These are phyloP conservation scores for Pseudogymnoascus sp. DNA, from an alignment of 2,329 filamentous ascomycete genomes.

Conservation along the genomic window DNA sequence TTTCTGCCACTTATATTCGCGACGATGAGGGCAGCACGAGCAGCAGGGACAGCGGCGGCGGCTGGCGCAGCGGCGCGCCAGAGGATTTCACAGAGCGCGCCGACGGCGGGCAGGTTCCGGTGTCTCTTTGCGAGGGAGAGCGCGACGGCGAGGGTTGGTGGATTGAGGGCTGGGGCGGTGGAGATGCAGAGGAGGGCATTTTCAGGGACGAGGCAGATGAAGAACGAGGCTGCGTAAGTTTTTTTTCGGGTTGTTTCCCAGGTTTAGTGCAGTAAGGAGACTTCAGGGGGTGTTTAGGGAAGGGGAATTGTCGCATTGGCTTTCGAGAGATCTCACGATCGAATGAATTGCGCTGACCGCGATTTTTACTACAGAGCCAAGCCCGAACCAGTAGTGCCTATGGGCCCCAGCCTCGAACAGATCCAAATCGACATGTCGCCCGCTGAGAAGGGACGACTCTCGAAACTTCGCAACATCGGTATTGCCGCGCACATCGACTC, in stretches of 20 bases:
- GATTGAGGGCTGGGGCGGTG: not conserved
- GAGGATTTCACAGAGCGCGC: not conserved
- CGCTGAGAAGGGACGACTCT: constrained; percentile 67
- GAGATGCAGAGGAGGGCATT: constrained; percentile 12
- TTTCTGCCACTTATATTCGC: not conserved
- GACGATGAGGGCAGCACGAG: constrained; percentile 10
- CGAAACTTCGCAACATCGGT: constrained; percentile 87
- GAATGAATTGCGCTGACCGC: not conserved
- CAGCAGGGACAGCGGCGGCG: constrained; percentile 1
- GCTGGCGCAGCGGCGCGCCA: not conserved
- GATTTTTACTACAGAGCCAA: not conserved
- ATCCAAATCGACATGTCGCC: constrained; percentile 73
- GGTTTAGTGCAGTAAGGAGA: not conserved
- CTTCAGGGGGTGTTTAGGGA: not conserved
- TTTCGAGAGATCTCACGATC: not conserved
- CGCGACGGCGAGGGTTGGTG: not conserved
- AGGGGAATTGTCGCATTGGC: not conserved
- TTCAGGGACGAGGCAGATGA: not conserved
- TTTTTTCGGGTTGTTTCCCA: not conserved
- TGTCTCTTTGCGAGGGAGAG: constrained; percentile 9
- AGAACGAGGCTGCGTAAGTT: constrained; percentile 8
- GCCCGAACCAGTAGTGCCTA: not conserved
- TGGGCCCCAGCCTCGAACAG: constrained; percentile 39
- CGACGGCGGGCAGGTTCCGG: constrained; percentile 4
- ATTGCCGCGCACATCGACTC: constrained; percentile 99